A percentile compares a stretch with the other conserved stretches of the same genome.
Conservation (phyloP, 2,329 filamentous ascomycete species). For the Pseudogymnoascus sp. region DNA sequence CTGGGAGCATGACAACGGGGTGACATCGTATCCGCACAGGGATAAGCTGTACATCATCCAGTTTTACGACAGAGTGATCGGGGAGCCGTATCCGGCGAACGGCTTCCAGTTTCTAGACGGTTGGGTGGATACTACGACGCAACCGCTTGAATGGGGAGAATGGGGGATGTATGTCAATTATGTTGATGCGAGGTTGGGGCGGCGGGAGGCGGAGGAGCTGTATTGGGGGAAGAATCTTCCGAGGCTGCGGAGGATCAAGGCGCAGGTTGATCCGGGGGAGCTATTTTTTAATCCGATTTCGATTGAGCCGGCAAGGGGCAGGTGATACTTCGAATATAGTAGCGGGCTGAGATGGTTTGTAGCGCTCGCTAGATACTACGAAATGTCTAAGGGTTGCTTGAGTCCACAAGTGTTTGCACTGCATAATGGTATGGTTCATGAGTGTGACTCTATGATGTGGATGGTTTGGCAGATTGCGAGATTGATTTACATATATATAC, state of each 20-base stretch:
- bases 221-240: not conserved
- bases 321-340: not conserved
- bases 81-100: constrained; percentile 18
- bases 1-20: constrained; percentile 35
- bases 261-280: not conserved
- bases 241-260: not conserved
- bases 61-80: constrained; percentile 49
- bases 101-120: not conserved
- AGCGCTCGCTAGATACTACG: not conserved
- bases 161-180: constrained; percentile 5
- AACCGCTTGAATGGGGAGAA: not conserved
- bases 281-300: not conserved
- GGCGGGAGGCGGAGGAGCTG: not conserved
- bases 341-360: not conserved
- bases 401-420: not conserved
- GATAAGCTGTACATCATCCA: constrained; percentile 59
- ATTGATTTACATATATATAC: not conserved
- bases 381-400: not conserved
- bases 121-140: not conserved
- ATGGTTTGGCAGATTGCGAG: not conserved
- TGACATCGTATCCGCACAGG: constrained; percentile 56
- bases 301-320: not conserved
- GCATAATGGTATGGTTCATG: not conserved
- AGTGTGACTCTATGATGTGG: not conserved
- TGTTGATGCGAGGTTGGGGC: not conserved